These are phyloP conservation scores for Penicillium cosmopolitanum DNA, from an alignment of 495 filamentous ascomycete species.

Conservation along the genomic window DNA sequence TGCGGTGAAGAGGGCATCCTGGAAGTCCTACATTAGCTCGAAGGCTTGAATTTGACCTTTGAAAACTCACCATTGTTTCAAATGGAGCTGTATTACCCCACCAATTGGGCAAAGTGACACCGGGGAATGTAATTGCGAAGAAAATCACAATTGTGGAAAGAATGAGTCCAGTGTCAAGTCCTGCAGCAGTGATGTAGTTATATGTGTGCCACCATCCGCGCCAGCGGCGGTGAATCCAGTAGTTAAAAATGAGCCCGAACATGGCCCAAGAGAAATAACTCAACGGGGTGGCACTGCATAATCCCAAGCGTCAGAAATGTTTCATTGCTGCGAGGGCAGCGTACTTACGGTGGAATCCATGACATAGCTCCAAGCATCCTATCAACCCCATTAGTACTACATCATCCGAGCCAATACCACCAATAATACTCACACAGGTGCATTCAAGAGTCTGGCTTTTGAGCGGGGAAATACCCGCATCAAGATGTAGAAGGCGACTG, in stretches of 20 bases:
- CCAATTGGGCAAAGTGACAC: constrained; percentile 54
- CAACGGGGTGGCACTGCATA: constrained; percentile 50
- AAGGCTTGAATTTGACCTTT: background rate
- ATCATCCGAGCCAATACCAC: too few species aligned
- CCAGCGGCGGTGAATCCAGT: constrained; percentile 52
- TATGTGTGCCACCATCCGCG: constrained; percentile 61
- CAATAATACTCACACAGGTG: constrained; percentile 40
- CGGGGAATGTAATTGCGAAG: constrained; percentile 54
- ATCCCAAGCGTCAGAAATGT: background rate
- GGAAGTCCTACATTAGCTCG: background rate
- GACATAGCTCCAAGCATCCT: constrained; percentile 63
- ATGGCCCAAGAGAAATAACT: constrained; percentile 64
- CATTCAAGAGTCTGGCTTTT: constrained; percentile 52
- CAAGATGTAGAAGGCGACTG: constrained; percentile 53
- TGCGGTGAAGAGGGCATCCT: constrained; percentile 56
- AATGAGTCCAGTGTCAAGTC: constrained; percentile 58
- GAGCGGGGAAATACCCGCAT: constrained; percentile 51
- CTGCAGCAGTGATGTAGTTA: constrained; percentile 60
- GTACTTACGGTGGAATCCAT: constrained; percentile 51
- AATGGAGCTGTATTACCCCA: constrained; percentile 57
- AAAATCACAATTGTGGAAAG: constrained; percentile 60
- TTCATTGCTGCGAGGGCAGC: background rate
- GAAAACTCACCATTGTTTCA: constrained; percentile 24
- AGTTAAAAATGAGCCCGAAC: constrained; percentile 63
- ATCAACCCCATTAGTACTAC: constrained; percentile 2